Evolutionary conservation across 1,284 basidiomycete genomes (phyloP), one percentile per base, ranked within the genome.

Genomic region (Fomitiporia mediterranea): DNA sequence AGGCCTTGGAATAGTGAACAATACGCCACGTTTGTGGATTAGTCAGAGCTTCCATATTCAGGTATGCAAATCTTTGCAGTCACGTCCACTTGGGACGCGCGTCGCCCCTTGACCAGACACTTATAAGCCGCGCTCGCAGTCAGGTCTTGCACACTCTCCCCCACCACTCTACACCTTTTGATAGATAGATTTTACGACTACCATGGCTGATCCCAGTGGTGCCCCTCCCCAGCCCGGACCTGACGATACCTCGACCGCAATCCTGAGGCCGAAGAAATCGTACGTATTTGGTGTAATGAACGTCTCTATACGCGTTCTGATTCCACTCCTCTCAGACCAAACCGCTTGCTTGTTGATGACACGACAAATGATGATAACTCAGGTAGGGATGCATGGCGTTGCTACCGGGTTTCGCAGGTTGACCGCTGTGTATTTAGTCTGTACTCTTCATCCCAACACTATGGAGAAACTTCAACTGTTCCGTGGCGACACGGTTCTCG

Each of bases 391-490:
- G 5, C 21, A 11, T 13, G 8, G 7, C 39, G 15, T 23, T 17
- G n/a, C 15, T 3, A 11, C 15, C n/a, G n/a, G n/a, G 21, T 38
- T 32, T n/a, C 7, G 30, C 11, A 7, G 19, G 27, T 6, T 46
- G 42, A 46, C 23, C 15, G 21, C 3, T 27, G 6, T 44, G 17
- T 27, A 47, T 30, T 9, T 70, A 84, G 95, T 98, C 62, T 95
- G 94, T 49, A 95, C 92, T 39, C 79, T 99, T 43, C 93, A 96
- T 75, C 94, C 96, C 51, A 88, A 86, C 38, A 99, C 97, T 49
- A 98, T 99, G 96, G 97, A 99, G 73, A 75, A 82, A 19, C 84
- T 99, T 47, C 86, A 87, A 58, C 83, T 99, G 52, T 99, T 99
- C 82, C 85, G 94, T 57, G 94, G 94, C 47, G 94, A 98, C 70